Evolutionary conservation across 2,329 filamentous ascomycete species (phyloP), one percentile per base, ranked within the genome.

Genomic region (Fusarium continuum): DNA sequence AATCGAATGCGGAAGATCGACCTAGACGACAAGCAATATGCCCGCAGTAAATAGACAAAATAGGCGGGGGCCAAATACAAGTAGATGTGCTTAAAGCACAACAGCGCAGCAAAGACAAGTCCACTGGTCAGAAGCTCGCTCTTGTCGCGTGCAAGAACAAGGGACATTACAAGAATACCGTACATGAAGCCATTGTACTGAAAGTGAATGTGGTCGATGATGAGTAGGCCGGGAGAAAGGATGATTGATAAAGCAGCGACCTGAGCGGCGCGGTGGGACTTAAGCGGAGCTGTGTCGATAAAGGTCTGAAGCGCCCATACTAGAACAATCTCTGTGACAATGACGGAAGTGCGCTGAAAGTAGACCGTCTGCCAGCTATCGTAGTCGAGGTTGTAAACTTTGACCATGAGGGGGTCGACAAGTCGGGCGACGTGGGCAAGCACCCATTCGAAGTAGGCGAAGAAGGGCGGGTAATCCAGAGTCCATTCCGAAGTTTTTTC

Each of bases 401-500:
- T 82, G 51, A 98, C 82, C 90, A 99, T 95, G 55, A 83, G 85
- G 20, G 91, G 87, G 74, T 99, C 93, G 62, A 87, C 83, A 73
- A 91, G 86, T 65, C 82, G 85, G 22, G 93, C 95, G 55, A 88
- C 81, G 71, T 95, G 91, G 40, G 94, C 95, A 70, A 99, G 83
- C 38, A 88, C 75, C 92, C 92, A 98, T 83, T 99, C 95, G 79
- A 98, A 97, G 75, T 91, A 93, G 68, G 95, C 95, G 74, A 99
- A 99, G 79, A 98, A 97, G 8, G 95, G 95, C 26, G 95, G 95
- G 75, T 99, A 99, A 80, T 99, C 95, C 73, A 99, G 89, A 0
- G 95, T 99, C 95, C 95, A 99, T 92, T 98, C 92, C 56, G 95
- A 99, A 3, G 93, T 97, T 79, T 93, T 90, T 83, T 99, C 95